Conservation (phyloP, 139 green algal species). For the Protoeuglena noctilucae region DNA sequence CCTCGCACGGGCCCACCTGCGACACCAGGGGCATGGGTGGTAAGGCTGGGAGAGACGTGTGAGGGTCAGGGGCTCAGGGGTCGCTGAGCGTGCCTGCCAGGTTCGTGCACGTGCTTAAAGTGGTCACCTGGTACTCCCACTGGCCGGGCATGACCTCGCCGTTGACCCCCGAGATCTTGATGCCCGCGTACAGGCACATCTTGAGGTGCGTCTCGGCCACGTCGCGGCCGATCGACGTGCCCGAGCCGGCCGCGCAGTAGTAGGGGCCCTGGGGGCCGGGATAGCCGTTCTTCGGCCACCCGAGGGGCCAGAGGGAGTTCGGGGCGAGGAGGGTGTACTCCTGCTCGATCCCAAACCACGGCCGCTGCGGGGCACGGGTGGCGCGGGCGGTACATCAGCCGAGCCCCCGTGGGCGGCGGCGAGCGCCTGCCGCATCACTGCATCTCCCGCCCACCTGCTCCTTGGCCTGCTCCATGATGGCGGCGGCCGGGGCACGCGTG, state of each 20-base stretch:
- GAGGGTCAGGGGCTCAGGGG: neutral
- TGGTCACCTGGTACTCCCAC: conserved; percentile 90
- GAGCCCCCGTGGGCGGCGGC: no score
- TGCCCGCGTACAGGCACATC: conserved; percentile 74
- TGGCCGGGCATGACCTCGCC: conserved; percentile 95
- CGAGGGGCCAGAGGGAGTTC: conserved; percentile 88
- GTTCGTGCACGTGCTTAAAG: neutral
- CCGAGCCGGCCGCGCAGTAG: conserved; percentile 78
- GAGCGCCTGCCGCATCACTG: no score
- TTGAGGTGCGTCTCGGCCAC: conserved; percentile 93
- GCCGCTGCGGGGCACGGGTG: no score
- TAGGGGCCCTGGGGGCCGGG: conserved; percentile 85
- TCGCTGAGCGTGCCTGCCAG: neutral
- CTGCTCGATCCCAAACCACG: conserved; percentile 94
- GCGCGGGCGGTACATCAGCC: no score
- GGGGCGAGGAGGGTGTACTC: conserved; percentile 96
- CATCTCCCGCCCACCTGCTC: conserved; percentile 9
- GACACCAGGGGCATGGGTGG: neutral
- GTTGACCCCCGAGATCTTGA: conserved; percentile 89
- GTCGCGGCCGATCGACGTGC: conserved; percentile 78
- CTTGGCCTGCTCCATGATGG: conserved; percentile 44
- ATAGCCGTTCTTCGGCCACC: conserved; percentile 80
- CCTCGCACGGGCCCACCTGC: conserved; percentile 74
- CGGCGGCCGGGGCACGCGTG: conserved; percentile 50
- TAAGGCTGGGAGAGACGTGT: neutral